Evolutionary conservation across 2,329 filamentous ascomycete species (phyloP), one percentile per base, ranked within the genome.

Genomic region (Cordyceps pruinosa): DNA sequence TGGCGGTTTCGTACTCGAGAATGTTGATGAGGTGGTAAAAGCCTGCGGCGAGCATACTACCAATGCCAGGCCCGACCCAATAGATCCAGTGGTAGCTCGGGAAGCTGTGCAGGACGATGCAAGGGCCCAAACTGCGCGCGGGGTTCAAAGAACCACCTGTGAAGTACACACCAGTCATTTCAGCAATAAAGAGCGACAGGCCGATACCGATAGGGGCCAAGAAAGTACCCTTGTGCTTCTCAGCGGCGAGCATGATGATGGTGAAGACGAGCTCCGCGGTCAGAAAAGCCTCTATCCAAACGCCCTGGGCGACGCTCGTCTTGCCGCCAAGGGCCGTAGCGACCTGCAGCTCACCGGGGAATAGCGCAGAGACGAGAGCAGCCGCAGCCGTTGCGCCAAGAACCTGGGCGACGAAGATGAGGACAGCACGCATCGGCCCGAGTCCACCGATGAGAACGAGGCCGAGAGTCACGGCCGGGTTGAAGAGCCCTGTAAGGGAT

Each of bases 201-300:
- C 75, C 75, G 45, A 79, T 78, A 5, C 76, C 76, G 1, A 79
- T 67, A 0, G 76, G 77, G 15, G 76, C 77, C 17, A 79, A 69
- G 54, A 77, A 77, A 1, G 75, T 78, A 0, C 69, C 75, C 5
- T 69, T 67, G 56, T 78, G 76, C 62, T 79, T 77, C 65, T 79
- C 76, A 26, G 75, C 75, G 23, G 77, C 76, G n/a, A 79, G 69
- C 76, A 79, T 78, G 60, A 79, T 76, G 54, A 79, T 76, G 12
- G 75, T 74, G 57, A 79, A 77, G 15, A 77, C 69, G 26, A 80
- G 61, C 60, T 79, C 73, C 12, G 75, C 72, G 3, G 77, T 79
- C 17, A 79, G 66, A 30, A 80, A 68, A 61, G 76, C 75, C 60
- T 80, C 77, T 39, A 80, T 76, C 57, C 79, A 73, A 23, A 79